Conservation (phyloP, 371 early-diverging fungal species). For the Modicella reniformis region DNA sequence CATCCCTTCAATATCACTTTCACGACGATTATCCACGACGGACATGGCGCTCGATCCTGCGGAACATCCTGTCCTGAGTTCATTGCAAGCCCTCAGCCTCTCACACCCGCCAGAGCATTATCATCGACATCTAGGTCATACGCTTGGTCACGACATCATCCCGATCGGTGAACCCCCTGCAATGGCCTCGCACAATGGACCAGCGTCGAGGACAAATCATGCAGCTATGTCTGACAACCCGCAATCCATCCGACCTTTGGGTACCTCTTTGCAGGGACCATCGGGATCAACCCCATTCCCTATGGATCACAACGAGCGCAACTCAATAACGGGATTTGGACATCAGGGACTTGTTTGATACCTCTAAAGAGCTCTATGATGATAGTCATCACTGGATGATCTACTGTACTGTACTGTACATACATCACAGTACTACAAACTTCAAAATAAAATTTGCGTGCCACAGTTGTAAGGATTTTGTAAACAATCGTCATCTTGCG, state of each 20-base stretch:
- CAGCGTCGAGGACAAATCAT: background rate
- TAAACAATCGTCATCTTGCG: no score
- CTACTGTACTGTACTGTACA: background rate
- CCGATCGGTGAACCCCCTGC: slow-evolving; percentile 18
- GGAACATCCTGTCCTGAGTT: slow-evolving; percentile 50
- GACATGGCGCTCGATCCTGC: slow-evolving; percentile 19
- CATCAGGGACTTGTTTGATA: slow-evolving; percentile 38
- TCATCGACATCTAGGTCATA: slow-evolving; percentile 41
- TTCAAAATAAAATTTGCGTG: no score
- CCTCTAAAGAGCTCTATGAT: no score
- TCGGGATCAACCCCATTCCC: slow-evolving; percentile 32
- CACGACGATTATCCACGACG: slow-evolving; percentile 27
- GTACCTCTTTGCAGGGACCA: background rate
- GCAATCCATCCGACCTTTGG: background rate
- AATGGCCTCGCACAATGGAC: background rate
- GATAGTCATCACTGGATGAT: no score
- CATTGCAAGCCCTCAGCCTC: slow-evolving; percentile 41
- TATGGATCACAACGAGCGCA: slow-evolving; percentile 31
- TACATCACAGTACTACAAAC: no score
- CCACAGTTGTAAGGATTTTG: no score
- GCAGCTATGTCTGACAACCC: background rate
- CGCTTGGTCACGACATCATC: slow-evolving; percentile 41
- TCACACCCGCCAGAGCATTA: slow-evolving; percentile 40
- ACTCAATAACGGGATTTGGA: slow-evolving; percentile 40
- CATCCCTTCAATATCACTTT: slow-evolving; percentile 21